phyloP scores from a whole-genome alignment of 305 asterid species.

The Andrographis paniculata region DNA sequence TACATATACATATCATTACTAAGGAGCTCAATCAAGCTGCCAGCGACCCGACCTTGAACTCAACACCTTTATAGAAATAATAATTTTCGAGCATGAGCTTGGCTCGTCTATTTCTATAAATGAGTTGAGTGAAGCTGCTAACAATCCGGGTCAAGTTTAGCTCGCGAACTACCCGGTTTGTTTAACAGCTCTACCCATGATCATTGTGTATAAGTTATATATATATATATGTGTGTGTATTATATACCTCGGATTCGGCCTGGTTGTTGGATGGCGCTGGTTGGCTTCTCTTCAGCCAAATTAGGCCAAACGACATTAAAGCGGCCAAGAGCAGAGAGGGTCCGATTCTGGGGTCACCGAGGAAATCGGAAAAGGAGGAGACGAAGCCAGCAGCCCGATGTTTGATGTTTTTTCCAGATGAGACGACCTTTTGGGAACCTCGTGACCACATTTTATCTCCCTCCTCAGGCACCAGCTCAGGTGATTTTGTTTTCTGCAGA shows the following conservation, averaged over 20 bases:
- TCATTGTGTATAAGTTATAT: too few species aligned
- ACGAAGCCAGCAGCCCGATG: conserved; percentile 29
- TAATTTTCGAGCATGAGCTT: too few species aligned
- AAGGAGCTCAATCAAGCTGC: too few species aligned
- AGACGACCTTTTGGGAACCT: conserved; percentile 36
- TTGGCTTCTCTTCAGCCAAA: conserved; percentile 63
- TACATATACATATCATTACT: too few species aligned
- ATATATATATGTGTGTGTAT: too few species aligned
- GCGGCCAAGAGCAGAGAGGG: conserved; percentile 80
- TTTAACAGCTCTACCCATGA: too few species aligned
- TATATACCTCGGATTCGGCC: conserved; percentile 30
- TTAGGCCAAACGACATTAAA: conserved; percentile 59
- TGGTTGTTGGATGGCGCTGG: conserved; percentile 25
- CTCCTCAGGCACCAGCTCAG: conserved; percentile 85
- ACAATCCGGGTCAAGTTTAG: too few species aligned
- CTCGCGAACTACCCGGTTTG: too few species aligned
- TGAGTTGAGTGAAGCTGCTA: too few species aligned
- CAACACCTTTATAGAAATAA: too few species aligned
- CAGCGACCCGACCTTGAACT: too few species aligned
- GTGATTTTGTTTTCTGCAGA: conserved; percentile 73
- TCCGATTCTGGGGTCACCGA: conserved; percentile 83
- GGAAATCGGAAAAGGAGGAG: conserved; percentile 31
- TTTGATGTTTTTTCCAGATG: conserved; percentile 45
- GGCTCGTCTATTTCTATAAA: too few species aligned
- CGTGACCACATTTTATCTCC: conserved; percentile 55